Percentiles rank a stretch among this genome's conserved stretches.
Evolutionary conservation across 768 basidiomycete genomes (phyloP).

Genomic region (Heimioporus sp.): DNA sequence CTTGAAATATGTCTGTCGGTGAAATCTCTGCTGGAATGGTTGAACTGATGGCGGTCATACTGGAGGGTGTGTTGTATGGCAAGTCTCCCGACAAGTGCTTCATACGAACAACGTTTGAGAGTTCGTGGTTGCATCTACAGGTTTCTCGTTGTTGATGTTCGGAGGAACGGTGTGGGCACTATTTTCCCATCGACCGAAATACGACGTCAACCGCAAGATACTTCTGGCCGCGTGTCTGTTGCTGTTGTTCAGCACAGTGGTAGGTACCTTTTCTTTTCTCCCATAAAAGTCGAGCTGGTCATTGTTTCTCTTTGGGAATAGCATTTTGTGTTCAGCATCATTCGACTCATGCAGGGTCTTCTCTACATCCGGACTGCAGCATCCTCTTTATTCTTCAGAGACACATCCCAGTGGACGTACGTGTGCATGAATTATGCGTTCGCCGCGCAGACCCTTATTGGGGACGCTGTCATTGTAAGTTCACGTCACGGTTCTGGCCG

Average conservation of each 20-base stretch:
- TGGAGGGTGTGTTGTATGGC: slow-evolving; percentile 22
- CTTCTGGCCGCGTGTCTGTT: slow-evolving; percentile 24
- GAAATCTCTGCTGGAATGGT: slow-evolving; percentile 13
- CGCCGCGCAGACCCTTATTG: slow-evolving; percentile 25
- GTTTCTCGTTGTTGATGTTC: slow-evolving; percentile 38
- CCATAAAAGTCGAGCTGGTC: not conserved
- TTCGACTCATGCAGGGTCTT: slow-evolving; percentile 27
- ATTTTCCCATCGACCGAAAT: slow-evolving; percentile 1
- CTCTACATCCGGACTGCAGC: slow-evolving; percentile 21
- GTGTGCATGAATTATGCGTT: slow-evolving; percentile 26
- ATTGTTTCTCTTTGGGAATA: not conserved
- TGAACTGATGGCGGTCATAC: slow-evolving; percentile 15
- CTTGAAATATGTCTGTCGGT: slow-evolving; percentile 1
- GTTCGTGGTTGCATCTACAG: slow-evolving; percentile 6
- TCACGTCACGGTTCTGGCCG: not conserved
- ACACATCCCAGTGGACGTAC: slow-evolving; percentile 27
- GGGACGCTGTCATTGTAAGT: slow-evolving; percentile 30
- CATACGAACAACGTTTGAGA: not conserved
- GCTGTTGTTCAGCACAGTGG: slow-evolving; percentile 29
- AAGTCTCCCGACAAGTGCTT: not conserved
- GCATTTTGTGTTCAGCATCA: slow-evolving; percentile 28
- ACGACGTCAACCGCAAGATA: slow-evolving; percentile 21
- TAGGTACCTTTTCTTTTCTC: slow-evolving; percentile 6
- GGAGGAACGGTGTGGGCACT: slow-evolving; percentile 28
- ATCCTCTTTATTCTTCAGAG: slow-evolving; percentile 21